Conservation (phyloP, 2,329 filamentous ascomycete genomes). For the Exophiala aquamarina region DNA sequence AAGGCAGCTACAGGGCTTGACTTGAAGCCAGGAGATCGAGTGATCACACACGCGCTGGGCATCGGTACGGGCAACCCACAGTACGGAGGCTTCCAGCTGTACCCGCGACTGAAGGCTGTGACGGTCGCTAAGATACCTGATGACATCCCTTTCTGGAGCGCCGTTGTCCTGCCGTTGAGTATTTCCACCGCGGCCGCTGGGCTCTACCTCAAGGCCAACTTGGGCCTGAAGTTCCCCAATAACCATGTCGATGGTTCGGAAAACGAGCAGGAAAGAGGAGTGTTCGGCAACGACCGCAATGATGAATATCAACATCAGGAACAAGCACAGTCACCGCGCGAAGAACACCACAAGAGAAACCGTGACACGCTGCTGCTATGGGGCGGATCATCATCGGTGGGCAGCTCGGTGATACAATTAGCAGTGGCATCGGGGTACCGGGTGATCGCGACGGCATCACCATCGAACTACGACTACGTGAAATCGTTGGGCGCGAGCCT, state of each 20-base stretch:
- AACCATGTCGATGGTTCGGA: no score
- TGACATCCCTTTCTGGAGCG: conserved; percentile 29
- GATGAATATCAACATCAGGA: no score
- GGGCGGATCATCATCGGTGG: conserved; percentile 53
- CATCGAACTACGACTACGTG: conserved; percentile 45
- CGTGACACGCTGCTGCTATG: conserved; percentile 49
- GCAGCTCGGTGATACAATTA: conserved; percentile 46
- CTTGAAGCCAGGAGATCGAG: conserved; percentile 28
- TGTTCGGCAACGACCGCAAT: not conserved
- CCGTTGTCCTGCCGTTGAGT: conserved; percentile 32
- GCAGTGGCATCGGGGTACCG: conserved; percentile 40
- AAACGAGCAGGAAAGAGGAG: no score
- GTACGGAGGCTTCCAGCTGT: conserved; percentile 34
- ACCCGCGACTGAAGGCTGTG: conserved; percentile 27
- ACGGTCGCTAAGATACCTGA: conserved; percentile 30
- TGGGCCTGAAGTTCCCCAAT: conserved; percentile 20
- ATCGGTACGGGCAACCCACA: conserved; percentile 6
- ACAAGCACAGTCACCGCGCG: no score
- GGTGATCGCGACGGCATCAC: conserved; percentile 41
- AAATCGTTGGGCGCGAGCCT: conserved; percentile 44
- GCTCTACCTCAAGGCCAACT: conserved; percentile 30
- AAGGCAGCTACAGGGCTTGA: not conserved
- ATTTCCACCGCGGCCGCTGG: conserved; percentile 33
- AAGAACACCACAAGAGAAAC: not conserved
- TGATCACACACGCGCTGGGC: conserved; percentile 28